Evolutionary conservation across 306 rosid genomes (phyloP).

Genomic region (Malus orientalis): DNA sequence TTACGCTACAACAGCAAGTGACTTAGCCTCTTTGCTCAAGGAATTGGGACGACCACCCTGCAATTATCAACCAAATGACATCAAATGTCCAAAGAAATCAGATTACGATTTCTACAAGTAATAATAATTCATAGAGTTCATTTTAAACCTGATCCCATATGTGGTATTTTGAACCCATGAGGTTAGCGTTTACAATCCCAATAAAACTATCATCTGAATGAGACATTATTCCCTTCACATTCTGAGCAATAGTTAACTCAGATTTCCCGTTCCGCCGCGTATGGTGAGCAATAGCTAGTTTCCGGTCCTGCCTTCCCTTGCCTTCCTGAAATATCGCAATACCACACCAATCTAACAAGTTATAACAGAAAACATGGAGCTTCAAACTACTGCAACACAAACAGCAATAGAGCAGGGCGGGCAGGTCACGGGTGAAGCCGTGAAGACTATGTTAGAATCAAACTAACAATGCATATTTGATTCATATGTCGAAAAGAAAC

Average conservation of each 20-base stretch:
- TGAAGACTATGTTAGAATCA: background rate
- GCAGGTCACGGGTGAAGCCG: background rate
- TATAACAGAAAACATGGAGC: background rate
- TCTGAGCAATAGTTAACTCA: conserved; percentile 56
- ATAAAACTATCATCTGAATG: conserved; percentile 54
- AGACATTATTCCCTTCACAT: conserved; percentile 46
- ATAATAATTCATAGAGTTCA: background rate
- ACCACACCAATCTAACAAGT: background rate
- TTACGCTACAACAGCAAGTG: conserved; percentile 64
- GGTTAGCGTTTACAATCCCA: conserved; percentile 68
- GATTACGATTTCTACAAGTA: background rate
- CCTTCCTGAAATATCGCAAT: conserved; percentile 58
- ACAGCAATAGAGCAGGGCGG: background rate
- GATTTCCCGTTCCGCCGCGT: conserved; percentile 59
- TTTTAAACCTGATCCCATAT: conserved; percentile 74
- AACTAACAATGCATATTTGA: background rate
- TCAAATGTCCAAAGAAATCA: background rate
- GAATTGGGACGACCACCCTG: conserved; percentile 44
- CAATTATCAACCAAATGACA: background rate
- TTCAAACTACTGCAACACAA: background rate
- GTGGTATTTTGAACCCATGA: conserved; percentile 72
- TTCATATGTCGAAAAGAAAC: background rate
- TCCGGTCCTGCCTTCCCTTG: conserved; percentile 76
- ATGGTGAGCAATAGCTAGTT: conserved; percentile 71
- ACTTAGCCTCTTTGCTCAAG: conserved; percentile 30